These are phyloP conservation scores for Leishmania arabica DNA, from an alignment of 208 protist genomes.

Conservation along the genomic window DNA sequence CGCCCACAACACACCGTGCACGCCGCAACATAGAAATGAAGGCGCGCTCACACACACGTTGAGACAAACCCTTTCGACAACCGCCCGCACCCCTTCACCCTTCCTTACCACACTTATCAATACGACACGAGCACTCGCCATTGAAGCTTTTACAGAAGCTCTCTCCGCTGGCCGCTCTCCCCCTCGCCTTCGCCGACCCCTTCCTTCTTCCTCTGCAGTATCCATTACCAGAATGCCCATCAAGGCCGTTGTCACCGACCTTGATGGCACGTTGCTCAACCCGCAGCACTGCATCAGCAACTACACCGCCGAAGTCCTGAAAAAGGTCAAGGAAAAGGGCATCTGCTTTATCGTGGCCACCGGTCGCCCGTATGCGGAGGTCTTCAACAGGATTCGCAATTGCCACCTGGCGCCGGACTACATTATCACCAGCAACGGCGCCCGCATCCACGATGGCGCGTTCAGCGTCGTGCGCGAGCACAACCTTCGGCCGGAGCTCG, in stretches of 20 bases:
- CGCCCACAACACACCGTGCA: not conserved
- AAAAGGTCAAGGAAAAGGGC: constrained; percentile 28
- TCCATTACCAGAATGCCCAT: constrained; percentile 28
- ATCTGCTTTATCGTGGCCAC: constrained; percentile 45
- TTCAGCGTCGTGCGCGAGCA: constrained; percentile 37
- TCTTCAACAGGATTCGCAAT: constrained; percentile 22
- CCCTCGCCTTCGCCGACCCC: not conserved
- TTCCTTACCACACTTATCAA: not conserved
- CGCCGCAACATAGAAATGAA: not conserved
- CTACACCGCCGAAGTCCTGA: constrained; percentile 33
- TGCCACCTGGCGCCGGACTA: constrained; percentile 35
- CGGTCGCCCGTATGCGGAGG: constrained; percentile 40
- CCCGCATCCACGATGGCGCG: constrained; percentile 36
- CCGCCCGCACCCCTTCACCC: not conserved
- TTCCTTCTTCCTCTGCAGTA: not conserved
- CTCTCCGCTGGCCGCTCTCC: not conserved
- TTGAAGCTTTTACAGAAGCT: not conserved
- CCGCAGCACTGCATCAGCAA: constrained; percentile 35
- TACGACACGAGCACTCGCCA: not conserved
- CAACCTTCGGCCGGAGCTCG: constrained; percentile 40
- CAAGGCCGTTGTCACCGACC: constrained; percentile 42
- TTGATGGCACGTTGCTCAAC: constrained; percentile 60
- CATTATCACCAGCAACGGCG: constrained; percentile 60
- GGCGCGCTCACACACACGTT: not conserved
- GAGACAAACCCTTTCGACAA: not conserved